Evolutionary conservation across 169 alveolate genomes (phyloP).

Genomic region (Plasmodium berghei): DNA sequence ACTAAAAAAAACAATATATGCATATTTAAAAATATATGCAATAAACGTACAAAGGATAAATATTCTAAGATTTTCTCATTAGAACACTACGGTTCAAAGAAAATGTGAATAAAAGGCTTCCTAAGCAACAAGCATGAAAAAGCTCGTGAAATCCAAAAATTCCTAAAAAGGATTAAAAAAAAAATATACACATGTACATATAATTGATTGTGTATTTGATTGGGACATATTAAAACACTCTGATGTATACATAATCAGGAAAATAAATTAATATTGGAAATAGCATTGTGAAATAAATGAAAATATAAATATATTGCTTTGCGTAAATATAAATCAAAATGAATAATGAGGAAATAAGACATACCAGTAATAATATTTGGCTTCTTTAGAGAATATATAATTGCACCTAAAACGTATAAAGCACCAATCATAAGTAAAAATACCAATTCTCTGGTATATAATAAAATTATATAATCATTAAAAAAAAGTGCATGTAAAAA

Average conservation of each 20-base stretch:
- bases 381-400: constrained; percentile 79
- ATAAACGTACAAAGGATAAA: not conserved
- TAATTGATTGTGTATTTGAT: not conserved
- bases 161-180: constrained; percentile 25
- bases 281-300: too few relatives aligned
- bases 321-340: not conserved
- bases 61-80: constrained; percentile 29
- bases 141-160: constrained; percentile 83
- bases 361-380: constrained; percentile 79
- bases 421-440: constrained; percentile 42
- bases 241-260: too few relatives aligned
- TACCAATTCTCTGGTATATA: constrained; percentile 54
- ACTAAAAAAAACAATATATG: not conserved
- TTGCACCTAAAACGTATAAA: constrained; percentile 81
- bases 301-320: not conserved
- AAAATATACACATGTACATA: not conserved
- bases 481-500: constrained; percentile 66
- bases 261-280: too few relatives aligned
- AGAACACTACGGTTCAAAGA: constrained; percentile 78
- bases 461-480: constrained; percentile 40
- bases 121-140: constrained; percentile 83
- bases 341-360: not conserved
- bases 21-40: not conserved
- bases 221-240: not conserved
- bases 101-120: constrained; percentile 77